Evolutionary conservation across 225 moss, liverwort and hornwort genomes (phyloP).

Genomic region (Ulota crispa): DNA sequence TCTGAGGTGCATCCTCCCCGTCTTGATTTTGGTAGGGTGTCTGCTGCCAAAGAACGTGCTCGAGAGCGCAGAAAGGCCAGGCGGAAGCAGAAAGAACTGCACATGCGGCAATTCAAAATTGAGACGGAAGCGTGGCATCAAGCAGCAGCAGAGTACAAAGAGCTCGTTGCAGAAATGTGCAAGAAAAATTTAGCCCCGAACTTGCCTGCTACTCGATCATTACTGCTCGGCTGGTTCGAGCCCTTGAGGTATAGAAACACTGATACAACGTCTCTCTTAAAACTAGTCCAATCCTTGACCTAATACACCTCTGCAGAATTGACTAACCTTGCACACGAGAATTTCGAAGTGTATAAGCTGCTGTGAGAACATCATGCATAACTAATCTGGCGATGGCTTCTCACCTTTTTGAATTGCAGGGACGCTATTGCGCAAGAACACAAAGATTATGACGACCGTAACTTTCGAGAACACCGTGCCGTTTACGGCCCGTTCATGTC

Average conservation of each 20-base stretch:
- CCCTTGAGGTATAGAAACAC: slow-evolving; percentile 58
- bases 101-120: slow-evolving; percentile 62
- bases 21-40: neutral
- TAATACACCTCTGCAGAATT: neutral
- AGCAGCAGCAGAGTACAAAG: slow-evolving; percentile 78
- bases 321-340: neutral
- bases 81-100: slow-evolving; percentile 44
- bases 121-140: slow-evolving; percentile 79
- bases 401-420: slow-evolving; percentile 26
- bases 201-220: slow-evolving; percentile 79
- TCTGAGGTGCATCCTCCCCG: slow-evolving; percentile 1
- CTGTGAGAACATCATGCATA: neutral
- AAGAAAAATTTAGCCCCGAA: slow-evolving; percentile 87
- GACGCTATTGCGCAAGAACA: slow-evolving; percentile 78
- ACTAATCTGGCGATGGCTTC: neutral
- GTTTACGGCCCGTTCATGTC: slow-evolving; percentile 68
- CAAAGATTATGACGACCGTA: slow-evolving; percentile 33
- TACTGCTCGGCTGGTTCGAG: slow-evolving; percentile 95
- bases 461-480: slow-evolving; percentile 60
- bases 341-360: neutral
- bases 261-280: neutral
- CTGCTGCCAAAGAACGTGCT: slow-evolving; percentile 14
- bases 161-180: slow-evolving; percentile 86
- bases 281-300: neutral
- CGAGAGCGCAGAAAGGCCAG: slow-evolving; percentile 36